phyloP scores from a whole-genome alignment of 108 stramenopile species.

The Pseudonitzschia multistriata region DNA sequence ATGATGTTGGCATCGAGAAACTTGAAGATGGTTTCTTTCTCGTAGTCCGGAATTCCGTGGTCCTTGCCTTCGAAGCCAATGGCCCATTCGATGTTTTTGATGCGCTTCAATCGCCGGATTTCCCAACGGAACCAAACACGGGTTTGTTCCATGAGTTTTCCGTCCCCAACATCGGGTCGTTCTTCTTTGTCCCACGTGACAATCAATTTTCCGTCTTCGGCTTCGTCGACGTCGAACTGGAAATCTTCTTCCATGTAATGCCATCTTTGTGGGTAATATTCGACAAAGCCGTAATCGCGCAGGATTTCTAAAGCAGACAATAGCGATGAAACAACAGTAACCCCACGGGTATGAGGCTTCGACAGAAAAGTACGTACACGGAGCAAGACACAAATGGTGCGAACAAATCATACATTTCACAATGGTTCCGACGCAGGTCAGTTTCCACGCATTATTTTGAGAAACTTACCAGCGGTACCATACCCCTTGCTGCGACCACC shows the following conservation, averaged over 20 bases:
- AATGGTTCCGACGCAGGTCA: background rate
- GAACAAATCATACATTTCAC: background rate
- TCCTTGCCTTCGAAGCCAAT: slow-evolving; percentile 7
- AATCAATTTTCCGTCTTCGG: slow-evolving; percentile 18
- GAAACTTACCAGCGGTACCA: slow-evolving; percentile 30
- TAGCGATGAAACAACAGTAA: slow-evolving; percentile 2
- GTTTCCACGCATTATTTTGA: background rate
- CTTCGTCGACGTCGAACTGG: slow-evolving; percentile 35
- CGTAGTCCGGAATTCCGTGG: slow-evolving; percentile 28
- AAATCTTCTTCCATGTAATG: slow-evolving; percentile 39
- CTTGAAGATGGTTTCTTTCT: slow-evolving; percentile 26
- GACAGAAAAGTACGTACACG: background rate
- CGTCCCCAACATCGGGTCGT: slow-evolving; percentile 15
- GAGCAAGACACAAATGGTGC: background rate
- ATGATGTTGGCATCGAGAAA: slow-evolving; percentile 29
- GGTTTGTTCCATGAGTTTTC: slow-evolving; percentile 10
- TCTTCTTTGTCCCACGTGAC: slow-evolving; percentile 24
- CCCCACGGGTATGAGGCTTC: background rate
- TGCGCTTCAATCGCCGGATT: slow-evolving; percentile 21
- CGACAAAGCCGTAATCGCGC: slow-evolving; percentile 65
- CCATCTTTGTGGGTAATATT: slow-evolving; percentile 68
- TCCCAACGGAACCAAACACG: slow-evolving; percentile 23
- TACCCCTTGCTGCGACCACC: slow-evolving; percentile 17
- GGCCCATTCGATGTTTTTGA: slow-evolving; percentile 15
- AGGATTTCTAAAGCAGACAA: slow-evolving; percentile 53